Evolutionary conservation across 2,329 filamentous ascomycete species (phyloP).

Genomic region (Arthroderma sp.): DNA sequence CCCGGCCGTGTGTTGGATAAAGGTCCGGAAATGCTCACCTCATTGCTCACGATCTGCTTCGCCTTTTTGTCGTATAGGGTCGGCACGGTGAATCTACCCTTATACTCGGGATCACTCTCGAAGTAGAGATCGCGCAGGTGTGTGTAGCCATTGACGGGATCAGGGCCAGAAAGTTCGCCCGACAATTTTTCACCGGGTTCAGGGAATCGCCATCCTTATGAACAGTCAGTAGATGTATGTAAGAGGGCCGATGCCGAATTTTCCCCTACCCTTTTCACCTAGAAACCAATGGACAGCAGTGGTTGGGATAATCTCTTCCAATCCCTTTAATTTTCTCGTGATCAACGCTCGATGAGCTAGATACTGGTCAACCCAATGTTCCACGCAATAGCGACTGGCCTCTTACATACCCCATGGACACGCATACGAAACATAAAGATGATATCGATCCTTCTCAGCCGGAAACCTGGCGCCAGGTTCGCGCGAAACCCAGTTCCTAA

Average conservation of each 20-base stretch:
- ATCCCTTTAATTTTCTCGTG: conserved; percentile 75
- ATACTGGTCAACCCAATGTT: neutral
- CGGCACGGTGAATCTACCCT: conserved; percentile 74
- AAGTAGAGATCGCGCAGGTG: conserved; percentile 73
- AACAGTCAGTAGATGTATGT: neutral
- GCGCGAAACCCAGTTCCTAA: conserved; percentile 66
- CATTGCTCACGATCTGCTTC: conserved; percentile 74
- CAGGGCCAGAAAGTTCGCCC: conserved; percentile 40
- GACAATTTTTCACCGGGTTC: conserved; percentile 48
- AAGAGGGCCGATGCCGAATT: neutral
- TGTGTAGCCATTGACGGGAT: conserved; percentile 52
- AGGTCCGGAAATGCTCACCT: conserved; percentile 35
- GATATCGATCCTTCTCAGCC: conserved; percentile 78
- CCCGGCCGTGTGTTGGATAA: neutral
- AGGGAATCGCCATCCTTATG: conserved; percentile 67
- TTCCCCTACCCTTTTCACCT: conserved; percentile 44
- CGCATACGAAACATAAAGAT: conserved; percentile 88
- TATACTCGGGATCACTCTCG: conserved; percentile 55
- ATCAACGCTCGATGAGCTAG: conserved; percentile 75
- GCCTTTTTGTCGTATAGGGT: conserved; percentile 60
- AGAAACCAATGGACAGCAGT: conserved; percentile 93
- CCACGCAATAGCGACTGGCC: neutral
- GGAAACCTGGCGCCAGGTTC: conserved; percentile 62
- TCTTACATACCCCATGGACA: conserved; percentile 61
- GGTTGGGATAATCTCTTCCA: conserved; percentile 67